phyloP scores from a whole-genome alignment of 495 filamentous ascomycete genomes.

The Aspergillus ostianus region DNA sequence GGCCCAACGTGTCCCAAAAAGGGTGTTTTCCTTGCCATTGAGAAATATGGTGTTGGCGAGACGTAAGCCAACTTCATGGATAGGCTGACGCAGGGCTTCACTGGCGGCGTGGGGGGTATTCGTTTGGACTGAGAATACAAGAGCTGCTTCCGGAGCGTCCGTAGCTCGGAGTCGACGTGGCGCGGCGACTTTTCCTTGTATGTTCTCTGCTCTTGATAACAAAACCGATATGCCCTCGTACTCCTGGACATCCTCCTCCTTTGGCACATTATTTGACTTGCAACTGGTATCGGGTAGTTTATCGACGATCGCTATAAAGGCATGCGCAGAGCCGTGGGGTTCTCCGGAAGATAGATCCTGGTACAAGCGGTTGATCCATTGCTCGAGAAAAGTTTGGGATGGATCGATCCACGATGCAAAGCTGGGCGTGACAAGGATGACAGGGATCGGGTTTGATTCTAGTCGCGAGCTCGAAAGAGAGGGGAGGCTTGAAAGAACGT shows the following conservation, averaged over 20 bases:
- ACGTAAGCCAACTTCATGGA: constrained; percentile 51
- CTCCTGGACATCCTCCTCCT: constrained; percentile 10
- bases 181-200: constrained; percentile 33
- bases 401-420: constrained; percentile 43
- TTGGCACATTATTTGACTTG: not conserved
- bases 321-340: constrained; percentile 19
- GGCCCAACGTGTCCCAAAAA: constrained; percentile 58
- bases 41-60: constrained; percentile 76
- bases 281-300: constrained; percentile 27
- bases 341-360: not conserved
- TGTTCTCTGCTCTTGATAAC: constrained; percentile 20
- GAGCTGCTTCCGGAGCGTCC: constrained; percentile 32
- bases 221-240: constrained; percentile 39
- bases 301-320: constrained; percentile 40
- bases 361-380: constrained; percentile 31
- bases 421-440: constrained; percentile 40
- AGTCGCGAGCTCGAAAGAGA: constrained; percentile 14
- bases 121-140: constrained; percentile 29
- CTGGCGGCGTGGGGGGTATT: not conserved
- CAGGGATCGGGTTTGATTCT: constrained; percentile 20
- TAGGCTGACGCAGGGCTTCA: not conserved
- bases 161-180: constrained; percentile 33
- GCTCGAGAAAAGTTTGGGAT: constrained; percentile 28
- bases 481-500: constrained; percentile 33
- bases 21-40: constrained; percentile 63